Conservation (phyloP, 2,329 filamentous ascomycete genomes). For the Harringtonia lauricola region DNA sequence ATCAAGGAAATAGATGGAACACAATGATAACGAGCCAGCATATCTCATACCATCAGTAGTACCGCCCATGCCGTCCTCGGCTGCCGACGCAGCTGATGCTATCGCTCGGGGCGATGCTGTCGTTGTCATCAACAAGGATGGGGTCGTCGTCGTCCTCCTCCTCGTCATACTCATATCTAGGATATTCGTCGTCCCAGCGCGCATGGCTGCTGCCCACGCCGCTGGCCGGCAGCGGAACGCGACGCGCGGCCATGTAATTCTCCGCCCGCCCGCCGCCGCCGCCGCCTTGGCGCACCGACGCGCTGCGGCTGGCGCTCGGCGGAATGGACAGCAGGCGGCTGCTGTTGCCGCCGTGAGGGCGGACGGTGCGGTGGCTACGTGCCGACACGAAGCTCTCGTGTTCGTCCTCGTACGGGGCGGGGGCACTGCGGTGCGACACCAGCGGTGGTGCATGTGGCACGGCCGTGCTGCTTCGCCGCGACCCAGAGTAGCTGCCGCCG, state of each 20-base stretch:
- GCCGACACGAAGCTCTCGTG: slow-evolving; percentile 33
- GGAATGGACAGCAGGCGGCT: slow-evolving; percentile 4
- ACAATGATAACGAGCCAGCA: background rate
- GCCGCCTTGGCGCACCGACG: slow-evolving; percentile 8
- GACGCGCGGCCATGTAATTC: slow-evolving; percentile 17
- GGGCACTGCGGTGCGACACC: slow-evolving; percentile 13
- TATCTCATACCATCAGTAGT: slow-evolving; percentile 12
- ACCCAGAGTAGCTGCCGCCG: background rate
- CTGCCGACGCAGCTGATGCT: slow-evolving; percentile 51
- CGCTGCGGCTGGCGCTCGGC: slow-evolving; percentile 5
- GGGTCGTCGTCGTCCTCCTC: slow-evolving; percentile 4
- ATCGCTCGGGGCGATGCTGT: slow-evolving; percentile 47
- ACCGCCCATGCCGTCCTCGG: slow-evolving; percentile 19
- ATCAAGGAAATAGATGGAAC: background rate
- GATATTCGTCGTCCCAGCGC: slow-evolving; percentile 6
- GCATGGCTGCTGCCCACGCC: slow-evolving; percentile 28
- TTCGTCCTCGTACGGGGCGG: slow-evolving; percentile 17
- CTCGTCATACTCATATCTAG: slow-evolving; percentile 1
- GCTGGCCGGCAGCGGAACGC: slow-evolving; percentile 30
- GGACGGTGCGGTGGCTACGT: slow-evolving; percentile 25
- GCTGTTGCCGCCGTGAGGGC: slow-evolving; percentile 11
- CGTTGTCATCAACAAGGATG: slow-evolving; percentile 31
- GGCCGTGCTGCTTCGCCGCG: background rate
- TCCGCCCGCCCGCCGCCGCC: slow-evolving; percentile 11
- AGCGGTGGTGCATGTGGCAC: slow-evolving; percentile 4